A percentile compares a stretch with the other conserved stretches of the same genome.
Conservation (phyloP, 2,329 filamentous ascomycete genomes). For the Ophiostoma piceae region DNA sequence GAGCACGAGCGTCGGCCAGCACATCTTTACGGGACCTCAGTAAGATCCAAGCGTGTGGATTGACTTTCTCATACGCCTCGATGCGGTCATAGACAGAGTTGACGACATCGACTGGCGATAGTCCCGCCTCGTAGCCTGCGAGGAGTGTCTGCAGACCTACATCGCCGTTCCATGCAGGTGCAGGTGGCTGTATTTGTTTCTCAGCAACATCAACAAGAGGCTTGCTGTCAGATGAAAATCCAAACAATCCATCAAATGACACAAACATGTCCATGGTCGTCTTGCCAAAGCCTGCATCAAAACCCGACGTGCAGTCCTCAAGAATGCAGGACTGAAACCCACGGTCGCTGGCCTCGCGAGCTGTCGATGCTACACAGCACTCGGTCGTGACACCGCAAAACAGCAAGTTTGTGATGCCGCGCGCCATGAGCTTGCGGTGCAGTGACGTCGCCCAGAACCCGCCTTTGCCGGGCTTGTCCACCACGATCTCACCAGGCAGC, state of each 20-base stretch:
- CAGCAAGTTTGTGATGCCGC: neutral
- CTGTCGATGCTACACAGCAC: neutral
- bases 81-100: neutral
- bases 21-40: neutral
- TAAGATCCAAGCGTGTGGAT: neutral
- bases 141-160: neutral
- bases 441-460: neutral
- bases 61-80: neutral
- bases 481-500: neutral
- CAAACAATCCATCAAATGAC: conserved; percentile 48
- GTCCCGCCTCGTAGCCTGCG: neutral
- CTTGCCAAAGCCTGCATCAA: conserved; percentile 42
- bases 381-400: neutral
- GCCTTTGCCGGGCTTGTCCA: neutral
- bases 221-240: conserved; percentile 34
- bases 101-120: neutral
- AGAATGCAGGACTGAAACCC: conserved; percentile 32
- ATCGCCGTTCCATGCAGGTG: neutral
- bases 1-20: neutral
- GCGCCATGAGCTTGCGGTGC: neutral
- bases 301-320: conserved; percentile 45
- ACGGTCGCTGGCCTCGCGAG: neutral
- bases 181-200: neutral
- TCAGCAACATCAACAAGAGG: neutral
- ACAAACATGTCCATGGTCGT: conserved; percentile 47